Evolutionary conservation across 164 flowering plant genomes (phyloP).

Genomic region (Sedum album): DNA sequence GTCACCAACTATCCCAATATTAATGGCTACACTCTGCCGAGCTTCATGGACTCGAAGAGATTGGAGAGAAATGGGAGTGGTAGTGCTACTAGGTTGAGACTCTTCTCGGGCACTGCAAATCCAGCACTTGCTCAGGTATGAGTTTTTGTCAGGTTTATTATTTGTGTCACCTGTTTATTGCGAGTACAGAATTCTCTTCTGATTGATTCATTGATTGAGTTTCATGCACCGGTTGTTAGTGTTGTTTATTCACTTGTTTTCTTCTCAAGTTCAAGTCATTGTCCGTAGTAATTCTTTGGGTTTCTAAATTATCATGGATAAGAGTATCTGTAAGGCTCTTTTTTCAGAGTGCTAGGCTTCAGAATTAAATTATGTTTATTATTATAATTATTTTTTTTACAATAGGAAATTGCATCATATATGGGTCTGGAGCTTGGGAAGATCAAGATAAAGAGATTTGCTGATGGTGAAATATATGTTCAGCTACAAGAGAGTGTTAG

Average conservation of each 20-base stretch:
- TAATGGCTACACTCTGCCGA: conserved; percentile 37
- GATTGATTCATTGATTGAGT: background rate
- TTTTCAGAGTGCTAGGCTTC: background rate
- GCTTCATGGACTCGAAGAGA: conserved; percentile 36
- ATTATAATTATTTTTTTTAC: background rate
- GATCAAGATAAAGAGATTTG: conserved; percentile 78
- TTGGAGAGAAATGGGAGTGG: conserved; percentile 24
- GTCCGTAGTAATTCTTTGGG: background rate
- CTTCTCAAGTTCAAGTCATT: too few relatives aligned
- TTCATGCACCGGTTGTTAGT: background rate
- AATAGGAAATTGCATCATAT: conserved; percentile 85
- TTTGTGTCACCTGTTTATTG: background rate
- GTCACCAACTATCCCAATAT: conserved; percentile 41
- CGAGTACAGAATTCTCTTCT: background rate
- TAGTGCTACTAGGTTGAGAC: conserved; percentile 41
- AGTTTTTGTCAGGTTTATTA: background rate
- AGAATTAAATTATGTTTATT: background rate
- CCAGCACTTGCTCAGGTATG: conserved; percentile 75
- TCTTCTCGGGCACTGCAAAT: conserved; percentile 94
- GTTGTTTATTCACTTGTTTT: background rate
- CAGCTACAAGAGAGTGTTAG: conserved; percentile 98
- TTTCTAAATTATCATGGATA: background rate
- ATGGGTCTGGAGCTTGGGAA: conserved; percentile 94
- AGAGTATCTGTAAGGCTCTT: background rate
- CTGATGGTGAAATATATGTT: conserved; percentile 97